These are phyloP conservation scores for Aureococcus anophagefferens DNA, from an alignment of 108 stramenopile genomes.

Conservation along the genomic window DNA sequence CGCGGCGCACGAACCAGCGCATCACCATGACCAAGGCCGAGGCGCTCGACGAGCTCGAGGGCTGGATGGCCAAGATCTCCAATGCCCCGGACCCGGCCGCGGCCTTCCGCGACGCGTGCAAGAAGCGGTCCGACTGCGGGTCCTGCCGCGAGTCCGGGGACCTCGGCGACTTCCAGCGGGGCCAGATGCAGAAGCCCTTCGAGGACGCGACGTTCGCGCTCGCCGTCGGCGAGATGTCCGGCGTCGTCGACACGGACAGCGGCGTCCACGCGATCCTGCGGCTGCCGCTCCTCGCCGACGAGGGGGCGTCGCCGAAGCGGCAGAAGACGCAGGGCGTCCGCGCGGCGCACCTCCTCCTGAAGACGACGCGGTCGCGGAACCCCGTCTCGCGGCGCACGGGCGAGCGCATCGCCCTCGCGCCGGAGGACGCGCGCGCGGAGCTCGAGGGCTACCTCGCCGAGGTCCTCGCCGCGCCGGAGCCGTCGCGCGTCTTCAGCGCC, in stretches of 20 bases:
- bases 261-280: slow-evolving; percentile 45
- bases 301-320: too few relatives aligned
- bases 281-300: background rate
- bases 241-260: slow-evolving; percentile 39
- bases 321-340: background rate
- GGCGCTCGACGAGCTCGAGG: slow-evolving; percentile 55
- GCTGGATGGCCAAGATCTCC: slow-evolving; percentile 21
- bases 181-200: slow-evolving; percentile 79
- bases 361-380: background rate
- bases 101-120: slow-evolving; percentile 27
- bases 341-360: background rate
- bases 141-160: slow-evolving; percentile 36
- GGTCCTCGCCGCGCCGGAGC: background rate
- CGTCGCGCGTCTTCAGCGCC: slow-evolving; percentile 49
- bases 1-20: slow-evolving; percentile 61
- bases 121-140: slow-evolving; percentile 33
- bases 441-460: background rate
- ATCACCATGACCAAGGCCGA: slow-evolving; percentile 60
- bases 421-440: background rate
- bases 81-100: slow-evolving; percentile 10
- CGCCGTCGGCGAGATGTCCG: slow-evolving; percentile 29
- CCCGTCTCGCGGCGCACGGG: background rate
- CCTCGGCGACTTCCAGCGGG: slow-evolving; percentile 43
- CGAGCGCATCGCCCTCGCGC: background rate
- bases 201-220: slow-evolving; percentile 70